Conservation (phyloP, 2,329 filamentous ascomycete species). For the Westerdykella sp. region DNA sequence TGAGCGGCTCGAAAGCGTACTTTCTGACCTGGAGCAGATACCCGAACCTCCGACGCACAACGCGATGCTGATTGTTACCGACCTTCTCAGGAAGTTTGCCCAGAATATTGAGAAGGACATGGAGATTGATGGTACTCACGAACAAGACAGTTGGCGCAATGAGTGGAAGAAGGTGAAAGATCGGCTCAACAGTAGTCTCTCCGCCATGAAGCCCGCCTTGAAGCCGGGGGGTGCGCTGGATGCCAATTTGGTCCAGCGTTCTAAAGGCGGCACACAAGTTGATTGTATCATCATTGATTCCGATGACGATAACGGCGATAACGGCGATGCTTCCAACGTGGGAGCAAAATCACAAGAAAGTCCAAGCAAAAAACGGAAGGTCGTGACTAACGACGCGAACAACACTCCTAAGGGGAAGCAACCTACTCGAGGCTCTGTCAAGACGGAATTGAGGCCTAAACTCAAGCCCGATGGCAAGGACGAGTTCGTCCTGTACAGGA, state of each 20-base stretch:
- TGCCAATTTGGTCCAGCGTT: background rate
- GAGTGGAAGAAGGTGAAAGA: slow-evolving; percentile 43
- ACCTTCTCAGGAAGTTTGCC: slow-evolving; percentile 54
- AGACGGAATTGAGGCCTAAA: too few relatives aligned
- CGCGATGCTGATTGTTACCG: slow-evolving; percentile 59
- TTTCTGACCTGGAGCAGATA: slow-evolving; percentile 50
- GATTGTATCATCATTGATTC: slow-evolving; percentile 18
- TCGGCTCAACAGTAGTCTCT: slow-evolving; percentile 45
- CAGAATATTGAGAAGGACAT: slow-evolving; percentile 50
- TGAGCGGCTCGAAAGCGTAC: slow-evolving; percentile 47
- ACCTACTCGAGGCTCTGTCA: too few relatives aligned
- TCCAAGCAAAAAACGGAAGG: slow-evolving; percentile 31
- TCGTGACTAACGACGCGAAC: slow-evolving; percentile 2
- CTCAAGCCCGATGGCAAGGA: background rate
- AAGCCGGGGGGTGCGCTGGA: too few relatives aligned
- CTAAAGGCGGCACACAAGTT: slow-evolving; percentile 8
- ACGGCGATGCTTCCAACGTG: slow-evolving; percentile 3
- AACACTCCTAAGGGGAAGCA: too few relatives aligned
- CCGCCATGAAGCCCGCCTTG: slow-evolving; percentile 19
- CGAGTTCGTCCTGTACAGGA: background rate
- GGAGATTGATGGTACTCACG: slow-evolving; percentile 40
- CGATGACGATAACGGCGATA: slow-evolving; percentile 10
- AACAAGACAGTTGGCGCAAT: slow-evolving; percentile 37
- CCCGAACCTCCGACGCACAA: slow-evolving; percentile 62
- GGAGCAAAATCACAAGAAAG: slow-evolving; percentile 4